These are phyloP conservation scores for Lachancea sp. DNA, from an alignment of 805 yeast species.

Conservation along the genomic window DNA sequence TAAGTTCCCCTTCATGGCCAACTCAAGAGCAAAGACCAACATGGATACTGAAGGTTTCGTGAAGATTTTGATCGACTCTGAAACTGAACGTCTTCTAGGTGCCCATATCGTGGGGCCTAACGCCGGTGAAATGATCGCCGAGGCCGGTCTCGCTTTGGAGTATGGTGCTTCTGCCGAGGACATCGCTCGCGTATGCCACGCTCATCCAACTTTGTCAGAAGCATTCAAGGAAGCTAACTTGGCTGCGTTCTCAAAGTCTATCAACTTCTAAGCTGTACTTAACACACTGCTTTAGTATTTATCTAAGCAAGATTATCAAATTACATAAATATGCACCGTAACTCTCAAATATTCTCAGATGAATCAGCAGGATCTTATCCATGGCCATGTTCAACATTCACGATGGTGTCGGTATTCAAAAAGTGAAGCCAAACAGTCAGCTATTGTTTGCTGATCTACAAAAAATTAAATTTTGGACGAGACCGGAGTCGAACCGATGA, in stretches of 20 bases:
- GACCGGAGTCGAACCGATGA: slow-evolving; percentile 77
- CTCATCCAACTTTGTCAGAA: slow-evolving; percentile 97
- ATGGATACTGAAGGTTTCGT: slow-evolving; percentile 96
- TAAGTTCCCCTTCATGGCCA: slow-evolving; percentile 97
- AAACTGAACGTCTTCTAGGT: slow-evolving; percentile 94
- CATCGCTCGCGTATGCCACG: slow-evolving; percentile 94
- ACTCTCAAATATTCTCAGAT: neutral
- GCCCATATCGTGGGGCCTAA: slow-evolving; percentile 96
- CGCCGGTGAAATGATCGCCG: slow-evolving; percentile 99
- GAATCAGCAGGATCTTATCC: no score
- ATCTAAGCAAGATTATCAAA: neutral
- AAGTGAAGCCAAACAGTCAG: neutral
- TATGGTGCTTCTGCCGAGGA: slow-evolving; percentile 99
- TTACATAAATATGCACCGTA: neutral
- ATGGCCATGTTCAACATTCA: no score
- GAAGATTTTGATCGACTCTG: slow-evolving; percentile 91
- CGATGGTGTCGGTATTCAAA: neutral
- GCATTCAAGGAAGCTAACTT: slow-evolving; percentile 97
- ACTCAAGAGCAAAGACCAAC: slow-evolving; percentile 99
- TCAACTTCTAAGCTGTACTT: slow-evolving; percentile 45
- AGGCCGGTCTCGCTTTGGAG: slow-evolving; percentile 94
- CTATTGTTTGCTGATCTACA: neutral
- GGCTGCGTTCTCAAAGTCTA: slow-evolving; percentile 85
- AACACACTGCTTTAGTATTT: neutral
- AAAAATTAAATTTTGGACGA: slow-evolving; percentile 45